Base-by-base conservation (phyloP, 352 stramenopile species). In the Elongisporangium senticosum region DNA sequence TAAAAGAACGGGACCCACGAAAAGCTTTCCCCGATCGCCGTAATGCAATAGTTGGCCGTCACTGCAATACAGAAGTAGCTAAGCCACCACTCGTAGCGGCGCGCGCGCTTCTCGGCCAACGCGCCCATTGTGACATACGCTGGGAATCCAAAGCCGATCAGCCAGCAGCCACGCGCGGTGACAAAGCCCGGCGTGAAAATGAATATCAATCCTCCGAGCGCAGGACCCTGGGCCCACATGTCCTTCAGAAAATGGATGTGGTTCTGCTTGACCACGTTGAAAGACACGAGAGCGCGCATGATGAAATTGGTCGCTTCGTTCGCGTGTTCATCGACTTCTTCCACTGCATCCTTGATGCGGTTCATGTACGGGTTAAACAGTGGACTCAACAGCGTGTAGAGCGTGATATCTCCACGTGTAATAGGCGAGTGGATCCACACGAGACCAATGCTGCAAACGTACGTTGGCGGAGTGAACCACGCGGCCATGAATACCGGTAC, bases 81-180 rank as follows among this genome's bases (percentile, higher is more conserved):
- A 19, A 96, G 76, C 86, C 86, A 96, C 79, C 85, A 95, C 64
- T 96, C 86, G 65, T 95, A 93, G 49, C 77, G 78, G 7, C 85
- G 80, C 24, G 79, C 84, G 7, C 70, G 70, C 63, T 91, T 89
- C 59, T 95, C 75, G 0, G 81, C 72, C 39, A 96, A 63, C 49
- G 87, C 79, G 58, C 80, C 81, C 59, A 95, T 91, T 13, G 69
- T 87, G 49, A 90, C 69, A 62, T 94, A 90, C 7, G 87, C 83
- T 7, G 87, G 87, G 61, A 94, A 93, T 11, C 84, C 87, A 51
- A 95, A 90, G 23, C 75, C 87, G 28, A 95, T 72, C 10, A 89
- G 55, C 53, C 74, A 66, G 23, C 78, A 87, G n/a, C 86, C 87
- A 19, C 85, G 79, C 14, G 74, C 83, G 3, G 86, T 91, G 19